These are phyloP conservation scores for Pelargonium fulgidum DNA, from an alignment of 441 rosid species.

Conservation along the genomic window DNA sequence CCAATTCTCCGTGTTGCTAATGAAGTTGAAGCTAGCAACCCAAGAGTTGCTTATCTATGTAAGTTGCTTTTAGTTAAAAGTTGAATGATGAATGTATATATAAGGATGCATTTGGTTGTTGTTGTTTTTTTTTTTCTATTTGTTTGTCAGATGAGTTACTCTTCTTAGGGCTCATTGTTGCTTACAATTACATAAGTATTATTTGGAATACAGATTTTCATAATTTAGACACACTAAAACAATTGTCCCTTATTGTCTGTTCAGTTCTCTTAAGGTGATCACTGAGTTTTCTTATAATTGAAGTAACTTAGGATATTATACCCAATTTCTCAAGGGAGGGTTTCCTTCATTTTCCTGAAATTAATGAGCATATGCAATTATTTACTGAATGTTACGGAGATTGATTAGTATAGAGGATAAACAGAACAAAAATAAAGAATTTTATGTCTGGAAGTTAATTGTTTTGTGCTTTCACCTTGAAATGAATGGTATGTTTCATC, in stretches of 20 bases:
- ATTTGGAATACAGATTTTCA: background rate
- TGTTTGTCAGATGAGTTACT: background rate
- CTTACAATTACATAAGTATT: background rate
- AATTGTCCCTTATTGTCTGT: background rate
- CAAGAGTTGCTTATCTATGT: constrained; percentile 98
- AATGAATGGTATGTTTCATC: background rate
- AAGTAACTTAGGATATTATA: background rate
- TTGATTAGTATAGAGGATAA: background rate
- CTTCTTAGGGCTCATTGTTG: background rate
- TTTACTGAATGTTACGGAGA: background rate
- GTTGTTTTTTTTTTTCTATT: too few relatives aligned
- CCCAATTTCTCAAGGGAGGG: background rate
- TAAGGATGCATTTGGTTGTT: background rate
- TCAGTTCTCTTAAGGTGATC: background rate
- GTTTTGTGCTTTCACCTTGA: too few relatives aligned
- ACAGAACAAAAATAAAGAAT: background rate
- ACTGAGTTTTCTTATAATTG: background rate
- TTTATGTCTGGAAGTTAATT: background rate
- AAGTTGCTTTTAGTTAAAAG: constrained; percentile 25
- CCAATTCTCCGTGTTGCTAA: constrained; percentile 99
- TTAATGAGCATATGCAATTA: too few relatives aligned
- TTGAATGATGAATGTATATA: background rate
- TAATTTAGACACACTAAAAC: background rate
- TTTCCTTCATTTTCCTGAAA: background rate
- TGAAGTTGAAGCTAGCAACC: constrained; percentile 86